These are phyloP conservation scores for Daedaleopsis nitida DNA, from an alignment of 768 basidiomycete species.

Conservation along the genomic window DNA sequence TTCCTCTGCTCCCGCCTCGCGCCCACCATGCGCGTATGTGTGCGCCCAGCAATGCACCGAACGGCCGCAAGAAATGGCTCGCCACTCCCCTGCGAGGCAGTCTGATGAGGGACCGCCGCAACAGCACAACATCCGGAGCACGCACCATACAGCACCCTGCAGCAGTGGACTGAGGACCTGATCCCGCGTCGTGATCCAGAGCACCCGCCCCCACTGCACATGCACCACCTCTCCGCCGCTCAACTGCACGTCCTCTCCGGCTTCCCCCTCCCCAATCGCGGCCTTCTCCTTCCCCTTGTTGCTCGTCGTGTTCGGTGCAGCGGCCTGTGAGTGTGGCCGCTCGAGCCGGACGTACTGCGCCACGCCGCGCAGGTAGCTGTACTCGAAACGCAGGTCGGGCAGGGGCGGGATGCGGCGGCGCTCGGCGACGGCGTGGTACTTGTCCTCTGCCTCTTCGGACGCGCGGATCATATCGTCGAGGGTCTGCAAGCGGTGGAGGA, in stretches of 20 bases:
- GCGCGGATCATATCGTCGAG: slow-evolving; percentile 17
- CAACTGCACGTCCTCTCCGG: slow-evolving; percentile 1
- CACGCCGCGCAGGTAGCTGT: slow-evolving; percentile 66
- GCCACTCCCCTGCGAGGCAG: slow-evolving; percentile 43
- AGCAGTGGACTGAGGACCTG: slow-evolving; percentile 68
- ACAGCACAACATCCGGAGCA: background rate
- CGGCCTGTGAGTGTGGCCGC: slow-evolving; percentile 4
- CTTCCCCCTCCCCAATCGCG: slow-evolving; percentile 6
- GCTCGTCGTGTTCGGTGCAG: background rate
- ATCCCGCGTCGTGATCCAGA: slow-evolving; percentile 68
- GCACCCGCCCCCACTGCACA: slow-evolving; percentile 55
- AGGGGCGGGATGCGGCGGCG: slow-evolving; percentile 50
- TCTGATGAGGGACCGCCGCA: background rate
- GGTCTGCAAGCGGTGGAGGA: slow-evolving; percentile 15
- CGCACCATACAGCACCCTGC: slow-evolving; percentile 71
- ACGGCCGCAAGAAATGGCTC: slow-evolving; percentile 46
- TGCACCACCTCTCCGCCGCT: slow-evolving; percentile 23
- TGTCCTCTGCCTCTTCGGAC: slow-evolving; percentile 12
- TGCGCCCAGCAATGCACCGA: slow-evolving; percentile 25
- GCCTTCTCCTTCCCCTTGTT: slow-evolving; percentile 37
- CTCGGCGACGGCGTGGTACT: slow-evolving; percentile 8
- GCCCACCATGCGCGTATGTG: slow-evolving; percentile 22
- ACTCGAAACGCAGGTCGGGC: slow-evolving; percentile 78
- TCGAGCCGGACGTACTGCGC: slow-evolving; percentile 51
- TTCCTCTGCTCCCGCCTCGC: slow-evolving; percentile 2